These are phyloP conservation scores for Backusella australiensis DNA, from an alignment of 192 early-diverging fungal genomes.

Conservation along the genomic window DNA sequence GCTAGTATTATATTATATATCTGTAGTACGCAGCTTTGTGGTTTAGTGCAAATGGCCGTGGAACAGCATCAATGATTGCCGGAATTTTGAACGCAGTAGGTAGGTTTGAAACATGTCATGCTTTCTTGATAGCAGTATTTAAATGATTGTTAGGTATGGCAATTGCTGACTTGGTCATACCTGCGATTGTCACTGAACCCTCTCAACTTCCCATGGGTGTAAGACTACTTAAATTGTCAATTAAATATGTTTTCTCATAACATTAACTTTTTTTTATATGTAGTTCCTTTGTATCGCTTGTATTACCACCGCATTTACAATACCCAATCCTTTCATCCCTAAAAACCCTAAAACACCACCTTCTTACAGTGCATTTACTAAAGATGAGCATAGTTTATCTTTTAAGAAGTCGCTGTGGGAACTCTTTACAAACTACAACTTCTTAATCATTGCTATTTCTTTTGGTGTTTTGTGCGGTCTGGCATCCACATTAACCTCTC, in stretches of 20 bases:
- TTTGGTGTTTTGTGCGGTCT: slow-evolving; percentile 48
- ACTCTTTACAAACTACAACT: slow-evolving; percentile 42
- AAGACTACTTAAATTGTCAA: slow-evolving; percentile 9
- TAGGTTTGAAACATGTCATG: neutral
- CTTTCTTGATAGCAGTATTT: neutral
- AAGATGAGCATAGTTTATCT: slow-evolving; percentile 18
- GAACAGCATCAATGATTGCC: slow-evolving; percentile 50
- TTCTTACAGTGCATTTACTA: slow-evolving; percentile 41
- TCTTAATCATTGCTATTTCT: slow-evolving; percentile 43
- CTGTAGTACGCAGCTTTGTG: slow-evolving; percentile 50
- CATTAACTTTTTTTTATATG: neutral
- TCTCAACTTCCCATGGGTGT: slow-evolving; percentile 34
- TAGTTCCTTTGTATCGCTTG: slow-evolving; percentile 39
- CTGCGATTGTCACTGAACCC: slow-evolving; percentile 38
- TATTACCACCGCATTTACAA: slow-evolving; percentile 37
- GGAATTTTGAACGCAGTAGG: slow-evolving; percentile 16
- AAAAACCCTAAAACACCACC: slow-evolving; percentile 46
- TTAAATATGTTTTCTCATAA: neutral
- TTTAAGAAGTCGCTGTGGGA: slow-evolving; percentile 38
- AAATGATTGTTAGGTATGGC: slow-evolving; percentile 40
- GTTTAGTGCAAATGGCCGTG: slow-evolving; percentile 47
- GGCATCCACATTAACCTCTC: slow-evolving; percentile 46
- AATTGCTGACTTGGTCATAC: slow-evolving; percentile 47
- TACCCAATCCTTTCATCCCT: slow-evolving; percentile 44
- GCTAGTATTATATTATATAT: neutral